These are phyloP conservation scores for Fusarium sp. DNA, from an alignment of 2,329 filamentous ascomycete genomes.

Conservation along the genomic window DNA sequence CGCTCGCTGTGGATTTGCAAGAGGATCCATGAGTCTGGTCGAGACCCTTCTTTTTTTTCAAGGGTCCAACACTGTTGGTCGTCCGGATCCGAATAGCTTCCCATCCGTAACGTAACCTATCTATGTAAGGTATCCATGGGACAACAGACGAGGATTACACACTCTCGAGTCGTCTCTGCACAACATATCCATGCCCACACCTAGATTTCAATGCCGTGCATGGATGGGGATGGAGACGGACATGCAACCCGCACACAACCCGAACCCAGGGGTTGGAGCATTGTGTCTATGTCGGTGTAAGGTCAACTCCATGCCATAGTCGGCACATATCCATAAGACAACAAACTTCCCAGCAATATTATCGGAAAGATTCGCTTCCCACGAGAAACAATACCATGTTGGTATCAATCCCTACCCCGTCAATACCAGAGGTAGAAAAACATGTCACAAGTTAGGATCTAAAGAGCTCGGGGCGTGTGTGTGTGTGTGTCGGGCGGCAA, in stretches of 20 bases:
- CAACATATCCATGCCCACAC: conserved; percentile 13
- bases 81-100: background rate
- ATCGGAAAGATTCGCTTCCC: conserved; percentile 2
- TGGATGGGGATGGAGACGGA: conserved; percentile 6
- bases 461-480: background rate
- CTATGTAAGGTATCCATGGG: background rate
- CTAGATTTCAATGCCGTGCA: conserved; percentile 24
- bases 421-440: background rate
- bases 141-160: background rate
- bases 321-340: background rate
- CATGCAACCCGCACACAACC: background rate
- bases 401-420: conserved; percentile 5
- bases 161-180: conserved; percentile 5
- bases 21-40: background rate
- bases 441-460: background rate
- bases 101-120: background rate
- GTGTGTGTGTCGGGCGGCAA: background rate
- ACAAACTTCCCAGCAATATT: background rate
- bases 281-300: conserved; percentile 1
- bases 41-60: background rate
- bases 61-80: background rate
- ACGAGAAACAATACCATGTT: background rate
- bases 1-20: background rate
- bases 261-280: conserved; percentile 9
- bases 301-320: background rate